Base-by-base conservation (phyloP, 1,284 basidiomycete species). In the Fomitopsis pinicola region DNA sequence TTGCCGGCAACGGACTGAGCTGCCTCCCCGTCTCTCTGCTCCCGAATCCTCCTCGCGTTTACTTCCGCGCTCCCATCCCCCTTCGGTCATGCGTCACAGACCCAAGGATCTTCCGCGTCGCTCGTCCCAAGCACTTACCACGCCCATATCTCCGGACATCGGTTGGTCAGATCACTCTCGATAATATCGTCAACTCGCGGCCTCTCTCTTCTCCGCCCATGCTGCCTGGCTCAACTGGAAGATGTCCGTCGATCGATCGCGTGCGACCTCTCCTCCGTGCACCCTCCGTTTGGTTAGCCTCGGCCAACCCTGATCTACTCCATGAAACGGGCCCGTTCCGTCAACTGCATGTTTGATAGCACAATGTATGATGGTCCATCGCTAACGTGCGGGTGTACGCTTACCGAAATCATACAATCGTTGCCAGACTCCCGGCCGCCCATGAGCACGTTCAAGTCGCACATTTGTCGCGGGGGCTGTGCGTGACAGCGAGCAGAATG, bases 41-140 rank as follows among this genome's bases (percentile, higher is more conserved):
- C 52, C 50, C 50, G 50, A n/a, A 12, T 28, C 17, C 30, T n/a
- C 19, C 12, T 15, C n/a, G 8, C 15, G 14, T 38, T 19, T 50
- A 17, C 36, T 58, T 35, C 57, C 33, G 42, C 45, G 44, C 17
- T 42, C 22, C 33, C 30, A 36, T 30, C 44, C 14, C 12, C 19
- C 52, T 54, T 54, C 22, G 33, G 35, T 33, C 48, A 50, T 50
- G 28, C 52, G 52, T 54, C 52, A 40, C 52, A 40, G 35, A 40
- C 35, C 38, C 36, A 58, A 38, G 57, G 46, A 59, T 59, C 57
- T 59, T 59, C 57, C 57, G 57, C 42, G 45, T 33, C 30, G n/a
- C 56, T 38, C 45, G 35, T 59, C 35, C 36, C 42, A 33, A 45
- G 33, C 48, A 48, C 35, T 35, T n/a, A 22, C 42, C 22, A 26